Base-by-base conservation (phyloP, 2,329 filamentous ascomycete genomes). In the Verticillium zaregamsianum region DNA sequence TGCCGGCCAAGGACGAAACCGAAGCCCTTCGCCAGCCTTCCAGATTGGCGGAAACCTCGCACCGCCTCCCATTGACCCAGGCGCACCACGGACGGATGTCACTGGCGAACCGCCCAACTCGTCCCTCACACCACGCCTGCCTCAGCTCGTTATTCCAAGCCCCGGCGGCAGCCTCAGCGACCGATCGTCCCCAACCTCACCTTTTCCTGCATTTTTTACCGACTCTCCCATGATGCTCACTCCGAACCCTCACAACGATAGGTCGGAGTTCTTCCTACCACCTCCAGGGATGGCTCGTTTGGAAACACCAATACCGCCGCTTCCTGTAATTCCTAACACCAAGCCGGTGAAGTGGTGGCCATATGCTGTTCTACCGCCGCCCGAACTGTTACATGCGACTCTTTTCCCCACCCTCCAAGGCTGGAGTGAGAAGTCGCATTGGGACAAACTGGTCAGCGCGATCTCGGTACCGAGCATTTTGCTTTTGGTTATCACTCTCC, bases 401-500 rank as follows among this genome's bases (percentile, higher is more conserved):
- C 76, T 99, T 0, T 97, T 98, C 67, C 95, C 95, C 1, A 97
- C 94, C 0, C 76, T 99, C 33, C 89, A 88, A 66, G 88, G 84
- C 31, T 99, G 94, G 92, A 80, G 76, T 54, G 86, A 90, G 32
- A 98, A 97, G 75, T 87, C 81, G n/a, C 74, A 90, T n/a, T 92
- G 89, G 87, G 93, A 94, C 68, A 93, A 91, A 70, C 77, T 93
- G 55, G 78, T 97, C 57, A 94, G 92, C 52, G 69, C 95, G 12
- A 82, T 96, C 40, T 93, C 93, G 8, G 89, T 92, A n/a, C 91
- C 93, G 1, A 96, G 90, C 68, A 92, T 99, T 40, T 91, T 99
- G 65, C 77, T 98, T 2, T 81, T 99, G 4, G 94, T 94, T 0
- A 87, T 95, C 56, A 99, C 95, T 0, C 76, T 99, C 5, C 95